These are phyloP conservation scores for Globisporangium splendens DNA, from an alignment of 352 stramenopile genomes.

Conservation along the genomic window DNA sequence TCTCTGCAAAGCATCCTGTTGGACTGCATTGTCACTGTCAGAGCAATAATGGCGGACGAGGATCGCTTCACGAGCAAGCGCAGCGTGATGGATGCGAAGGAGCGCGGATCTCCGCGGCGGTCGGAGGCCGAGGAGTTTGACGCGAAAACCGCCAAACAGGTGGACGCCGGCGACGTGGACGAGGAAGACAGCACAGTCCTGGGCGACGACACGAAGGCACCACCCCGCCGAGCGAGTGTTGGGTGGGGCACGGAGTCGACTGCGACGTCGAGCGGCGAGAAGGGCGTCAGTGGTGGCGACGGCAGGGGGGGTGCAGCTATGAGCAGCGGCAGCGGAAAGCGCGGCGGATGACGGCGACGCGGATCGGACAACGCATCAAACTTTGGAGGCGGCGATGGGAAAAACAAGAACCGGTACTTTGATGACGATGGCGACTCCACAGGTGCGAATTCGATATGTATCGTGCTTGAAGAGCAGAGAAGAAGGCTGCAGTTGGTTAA, in stretches of 20 bases:
- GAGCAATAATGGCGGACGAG: no score
- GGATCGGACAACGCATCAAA: conserved; percentile 29
- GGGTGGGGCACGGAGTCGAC: conserved; percentile 47
- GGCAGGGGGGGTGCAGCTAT: not conserved
- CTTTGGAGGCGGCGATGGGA: conserved; percentile 24
- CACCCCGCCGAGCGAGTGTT: conserved; percentile 56
- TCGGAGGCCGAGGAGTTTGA: conserved; percentile 8
- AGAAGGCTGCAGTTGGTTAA: no score
- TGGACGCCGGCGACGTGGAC: conserved; percentile 29
- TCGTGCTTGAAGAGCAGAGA: not conserved
- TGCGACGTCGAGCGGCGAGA: conserved; percentile 20
- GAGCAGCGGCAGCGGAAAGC: conserved; percentile 29
- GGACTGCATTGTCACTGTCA: no score
- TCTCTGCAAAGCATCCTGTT: no score
- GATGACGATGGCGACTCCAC: conserved; percentile 66
- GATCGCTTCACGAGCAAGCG: no score
- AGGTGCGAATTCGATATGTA: conserved; percentile 17
- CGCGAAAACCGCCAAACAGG: conserved; percentile 7
- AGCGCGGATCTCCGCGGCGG: not conserved
- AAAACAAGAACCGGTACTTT: conserved; percentile 68
- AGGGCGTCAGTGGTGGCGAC: conserved; percentile 10
- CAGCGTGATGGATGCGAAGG: no score
- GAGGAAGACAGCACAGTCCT: conserved; percentile 42
- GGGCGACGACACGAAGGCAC: conserved; percentile 37
- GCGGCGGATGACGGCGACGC: conserved; percentile 50